A percentile compares a stretch with the other conserved stretches of the same genome.
Evolutionary conservation across 2,329 filamentous ascomycete genomes (phyloP).

Genomic region (Phyllachora maydis): DNA sequence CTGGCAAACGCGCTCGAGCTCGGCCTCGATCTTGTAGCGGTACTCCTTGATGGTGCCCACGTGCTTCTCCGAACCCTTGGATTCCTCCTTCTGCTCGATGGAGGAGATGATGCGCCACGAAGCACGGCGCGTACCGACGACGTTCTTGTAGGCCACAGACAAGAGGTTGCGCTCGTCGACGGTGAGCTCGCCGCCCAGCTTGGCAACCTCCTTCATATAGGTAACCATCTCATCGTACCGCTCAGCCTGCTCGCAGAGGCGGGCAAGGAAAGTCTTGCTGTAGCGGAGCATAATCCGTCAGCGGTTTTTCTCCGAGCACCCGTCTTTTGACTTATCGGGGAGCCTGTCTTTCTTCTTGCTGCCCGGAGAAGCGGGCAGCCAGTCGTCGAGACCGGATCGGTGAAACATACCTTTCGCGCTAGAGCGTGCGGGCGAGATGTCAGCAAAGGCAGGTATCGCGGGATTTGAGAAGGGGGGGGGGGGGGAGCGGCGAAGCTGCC

Average conservation of each 20-base stretch:
- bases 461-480: background rate
- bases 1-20: constrained; percentile 96
- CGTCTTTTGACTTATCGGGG: background rate
- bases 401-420: constrained; percentile 12
- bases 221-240: constrained; percentile 99
- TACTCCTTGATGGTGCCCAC: constrained; percentile 88
- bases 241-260: constrained; percentile 99
- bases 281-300: constrained; percentile 7
- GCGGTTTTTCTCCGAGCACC: constrained; percentile 1
- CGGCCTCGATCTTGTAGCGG: constrained; percentile 93
- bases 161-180: constrained; percentile 98
- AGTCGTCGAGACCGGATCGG: constrained; percentile 1
- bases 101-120: constrained; percentile 99
- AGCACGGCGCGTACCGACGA: constrained; percentile 91
- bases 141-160: constrained; percentile 99
- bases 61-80: constrained; percentile 93
- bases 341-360: background rate
- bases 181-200: constrained; percentile 59
- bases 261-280: constrained; percentile 99
- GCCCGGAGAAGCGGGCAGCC: background rate
- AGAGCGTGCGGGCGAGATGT: constrained; percentile 3
- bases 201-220: constrained; percentile 99
- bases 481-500: background rate
- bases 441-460: constrained; percentile 5
- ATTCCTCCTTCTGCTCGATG: constrained; percentile 99